Base-by-base conservation (phyloP, 176 grass and related monocot species). In the Eremochloa ophiuroides region DNA sequence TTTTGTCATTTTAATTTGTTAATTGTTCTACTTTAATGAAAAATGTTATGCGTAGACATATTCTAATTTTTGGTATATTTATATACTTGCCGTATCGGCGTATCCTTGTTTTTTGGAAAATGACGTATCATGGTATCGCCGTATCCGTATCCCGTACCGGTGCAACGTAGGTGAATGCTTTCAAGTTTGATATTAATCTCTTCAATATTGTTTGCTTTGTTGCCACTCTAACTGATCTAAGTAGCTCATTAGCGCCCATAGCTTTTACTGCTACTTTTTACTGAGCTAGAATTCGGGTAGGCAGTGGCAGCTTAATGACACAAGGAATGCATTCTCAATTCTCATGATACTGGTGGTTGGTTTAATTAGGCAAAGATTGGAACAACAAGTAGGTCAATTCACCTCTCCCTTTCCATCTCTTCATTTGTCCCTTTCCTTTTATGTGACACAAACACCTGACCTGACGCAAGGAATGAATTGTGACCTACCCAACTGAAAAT, bases 261-360 rank as follows among this genome's bases (percentile, higher is more conserved):
- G 46, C 47, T 3, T 62, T 77, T 37, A 58, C 37, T 75, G 46
- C 44, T 67, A 22, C 7, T 58, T 79, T 37, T 46, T 16, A 79
- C 55, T 28, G 22, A 48, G 20, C 37, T 46, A 26, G 10, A 61
- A 47, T 79, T 79, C 29, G 73, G 74, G 46, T 61, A 29, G 12
- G 22, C 48, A 74, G 59, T 88, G 53, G 46, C 74, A 38, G 59
- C 37, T 20, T 43, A 27, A 44, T 74, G 44, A 74, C 62, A 22
- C 37, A 64, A 44, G 40, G 58, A 65, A 50, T 85, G 42, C 16
- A 53, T n/a, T 41, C 34, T 83, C 44, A 66, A 53, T n/a, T 41
- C 34, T 83, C 44, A 66, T 78, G 47, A 79, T 75, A 81, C 33
- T 44, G 56, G 6, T 83, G 20, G 72, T 82, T 82, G 73, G 31